Conservation (phyloP, 441 rosid genomes). For the Aleurites moluccanus region DNA sequence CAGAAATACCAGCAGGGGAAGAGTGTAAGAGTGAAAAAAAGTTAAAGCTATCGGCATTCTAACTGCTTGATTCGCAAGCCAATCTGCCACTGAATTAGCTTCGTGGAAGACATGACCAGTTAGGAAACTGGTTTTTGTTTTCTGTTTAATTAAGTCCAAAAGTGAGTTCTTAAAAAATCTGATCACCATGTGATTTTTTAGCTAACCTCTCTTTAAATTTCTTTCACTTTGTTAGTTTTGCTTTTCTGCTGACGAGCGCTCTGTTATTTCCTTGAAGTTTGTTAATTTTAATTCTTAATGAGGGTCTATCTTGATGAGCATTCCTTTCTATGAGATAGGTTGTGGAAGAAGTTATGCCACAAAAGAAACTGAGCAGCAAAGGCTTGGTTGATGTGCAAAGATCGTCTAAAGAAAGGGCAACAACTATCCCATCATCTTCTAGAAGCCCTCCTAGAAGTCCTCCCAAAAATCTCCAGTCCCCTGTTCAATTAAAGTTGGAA, state of each 20-base stretch:
- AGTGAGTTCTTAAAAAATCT: too few relatives aligned
- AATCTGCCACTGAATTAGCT: too few relatives aligned
- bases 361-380: conserved; percentile 40
- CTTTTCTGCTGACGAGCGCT: not conserved
- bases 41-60: too few relatives aligned
- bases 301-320: conserved; percentile 2
- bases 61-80: too few relatives aligned
- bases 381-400: conserved; percentile 56
- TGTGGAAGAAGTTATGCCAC: conserved; percentile 36
- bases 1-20: too few relatives aligned
- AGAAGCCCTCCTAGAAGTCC: conserved; percentile 45
- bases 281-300: not conserved
- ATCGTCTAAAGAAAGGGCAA: conserved; percentile 51
- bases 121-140: too few relatives aligned
- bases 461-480: conserved; percentile 31
- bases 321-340: conserved; percentile 29
- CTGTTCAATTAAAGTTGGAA: conserved; percentile 48
- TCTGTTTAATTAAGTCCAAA: too few relatives aligned
- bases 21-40: too few relatives aligned
- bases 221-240: not conserved
- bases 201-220: not conserved
- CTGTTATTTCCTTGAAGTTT: too few relatives aligned
- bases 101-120: too few relatives aligned
- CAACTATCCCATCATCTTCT: conserved; percentile 48
- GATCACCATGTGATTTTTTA: too few relatives aligned